Conservation (phyloP, 2,329 filamentous ascomycete genomes). For the Lachnellula hyalina region DNA sequence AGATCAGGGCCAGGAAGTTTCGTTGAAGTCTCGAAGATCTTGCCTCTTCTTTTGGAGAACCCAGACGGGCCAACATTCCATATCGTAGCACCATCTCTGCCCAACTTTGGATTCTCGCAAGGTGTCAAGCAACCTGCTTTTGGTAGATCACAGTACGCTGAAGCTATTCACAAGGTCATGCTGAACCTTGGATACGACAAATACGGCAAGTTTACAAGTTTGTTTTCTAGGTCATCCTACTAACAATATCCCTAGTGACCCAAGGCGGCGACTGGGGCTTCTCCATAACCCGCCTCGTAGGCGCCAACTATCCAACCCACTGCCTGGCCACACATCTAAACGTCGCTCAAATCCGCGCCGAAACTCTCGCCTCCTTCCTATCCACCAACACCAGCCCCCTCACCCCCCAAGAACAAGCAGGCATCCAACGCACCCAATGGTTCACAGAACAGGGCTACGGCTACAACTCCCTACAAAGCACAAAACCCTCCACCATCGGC, state of each 20-base stretch:
- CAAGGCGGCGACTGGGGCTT: slow-evolving; percentile 72
- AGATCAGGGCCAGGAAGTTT: slow-evolving; percentile 56
- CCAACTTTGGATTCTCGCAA: slow-evolving; percentile 45
- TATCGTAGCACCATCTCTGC: slow-evolving; percentile 51
- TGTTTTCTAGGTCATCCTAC: slow-evolving; percentile 36
- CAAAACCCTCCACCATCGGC: slow-evolving; percentile 66
- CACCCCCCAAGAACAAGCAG: slow-evolving; percentile 8
- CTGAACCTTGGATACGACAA: slow-evolving; percentile 56
- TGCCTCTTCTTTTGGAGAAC: slow-evolving; percentile 38
- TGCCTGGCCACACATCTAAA: slow-evolving; percentile 46
- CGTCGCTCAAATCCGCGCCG: not conserved
- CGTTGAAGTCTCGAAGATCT: slow-evolving; percentile 58
- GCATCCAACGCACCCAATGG: slow-evolving; percentile 13
- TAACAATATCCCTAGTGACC: slow-evolving; percentile 29
- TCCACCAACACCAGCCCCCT: slow-evolving; percentile 6
- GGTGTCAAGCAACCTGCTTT: slow-evolving; percentile 41
- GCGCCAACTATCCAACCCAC: slow-evolving; percentile 50
- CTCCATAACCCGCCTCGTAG: slow-evolving; percentile 57
- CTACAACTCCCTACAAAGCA: slow-evolving; percentile 42
- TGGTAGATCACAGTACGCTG: slow-evolving; percentile 56
- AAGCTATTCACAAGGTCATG: slow-evolving; percentile 64
- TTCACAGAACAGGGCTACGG: slow-evolving; percentile 17
- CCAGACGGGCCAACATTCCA: slow-evolving; percentile 13
- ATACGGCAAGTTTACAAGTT: slow-evolving; percentile 36
- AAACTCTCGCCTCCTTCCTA: not conserved